These are phyloP conservation scores for Babesia caballi DNA, from an alignment of 169 alveolate genomes.

Conservation along the genomic window DNA sequence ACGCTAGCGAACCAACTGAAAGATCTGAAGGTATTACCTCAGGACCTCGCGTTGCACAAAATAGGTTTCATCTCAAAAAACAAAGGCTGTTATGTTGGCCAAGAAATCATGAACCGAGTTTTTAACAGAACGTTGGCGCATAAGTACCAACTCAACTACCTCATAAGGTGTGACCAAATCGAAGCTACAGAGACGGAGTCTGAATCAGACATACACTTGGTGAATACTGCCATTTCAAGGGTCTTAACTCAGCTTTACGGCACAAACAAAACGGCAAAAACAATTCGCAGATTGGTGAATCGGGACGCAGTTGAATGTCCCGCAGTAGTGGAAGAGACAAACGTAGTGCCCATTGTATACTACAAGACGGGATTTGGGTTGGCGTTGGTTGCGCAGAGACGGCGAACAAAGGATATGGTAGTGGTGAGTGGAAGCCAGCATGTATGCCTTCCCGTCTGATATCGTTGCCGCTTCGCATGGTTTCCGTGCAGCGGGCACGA, in stretches of 20 bases:
- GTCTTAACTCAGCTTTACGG: not conserved
- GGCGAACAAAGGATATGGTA: not conserved
- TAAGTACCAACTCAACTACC: slow-evolving; percentile 53
- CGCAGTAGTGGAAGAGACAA: not conserved
- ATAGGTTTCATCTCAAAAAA: slow-evolving; percentile 56
- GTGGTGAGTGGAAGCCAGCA: slow-evolving; percentile 1
- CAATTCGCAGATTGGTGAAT: not conserved
- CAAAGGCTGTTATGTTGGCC: slow-evolving; percentile 79
- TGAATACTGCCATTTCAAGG: not conserved
- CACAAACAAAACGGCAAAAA: not conserved
- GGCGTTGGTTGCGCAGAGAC: slow-evolving; percentile 4
- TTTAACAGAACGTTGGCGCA: slow-evolving; percentile 63
- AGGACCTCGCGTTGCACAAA: slow-evolving; percentile 65
- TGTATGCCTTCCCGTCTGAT: not conserved
- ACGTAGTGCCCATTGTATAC: not conserved
- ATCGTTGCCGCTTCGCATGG: too few species aligned
- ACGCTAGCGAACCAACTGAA: slow-evolving; percentile 6
- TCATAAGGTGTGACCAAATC: slow-evolving; percentile 47
- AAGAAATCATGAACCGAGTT: slow-evolving; percentile 71
- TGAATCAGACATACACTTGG: not conserved
- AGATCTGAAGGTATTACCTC: slow-evolving; percentile 54
- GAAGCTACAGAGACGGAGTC: not conserved
- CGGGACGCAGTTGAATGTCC: not conserved
- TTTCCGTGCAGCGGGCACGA: too few species aligned
- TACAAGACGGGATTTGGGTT: slow-evolving; percentile 20